Conservation (phyloP, 108 stramenopile genomes). For the Schizochytrium sp. region DNA sequence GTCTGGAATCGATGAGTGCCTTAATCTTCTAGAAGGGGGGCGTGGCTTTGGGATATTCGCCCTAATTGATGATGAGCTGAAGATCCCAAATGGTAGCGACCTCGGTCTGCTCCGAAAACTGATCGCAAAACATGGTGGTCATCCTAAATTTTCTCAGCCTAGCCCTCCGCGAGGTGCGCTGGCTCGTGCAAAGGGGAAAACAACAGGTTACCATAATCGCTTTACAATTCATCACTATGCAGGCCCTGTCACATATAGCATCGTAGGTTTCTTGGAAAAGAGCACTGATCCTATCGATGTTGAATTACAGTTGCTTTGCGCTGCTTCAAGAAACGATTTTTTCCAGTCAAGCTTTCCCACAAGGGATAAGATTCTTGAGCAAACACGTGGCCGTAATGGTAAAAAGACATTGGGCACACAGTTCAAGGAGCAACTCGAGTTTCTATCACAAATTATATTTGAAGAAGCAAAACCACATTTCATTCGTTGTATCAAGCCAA, state of each 20-base stretch:
- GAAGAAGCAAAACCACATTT: slow-evolving; percentile 58
- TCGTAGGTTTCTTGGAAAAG: slow-evolving; percentile 77
- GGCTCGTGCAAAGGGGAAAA: too few species aligned
- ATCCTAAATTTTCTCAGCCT: slow-evolving; percentile 26
- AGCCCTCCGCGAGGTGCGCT: not conserved
- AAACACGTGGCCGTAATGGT: not conserved
- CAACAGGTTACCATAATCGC: slow-evolving; percentile 28
- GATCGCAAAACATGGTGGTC: not conserved
- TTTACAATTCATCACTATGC: slow-evolving; percentile 80
- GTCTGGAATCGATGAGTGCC: slow-evolving; percentile 3
- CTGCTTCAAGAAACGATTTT: not conserved
- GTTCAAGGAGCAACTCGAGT: slow-evolving; percentile 63
- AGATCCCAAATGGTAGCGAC: slow-evolving; percentile 53
- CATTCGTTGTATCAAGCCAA: slow-evolving; percentile 67
- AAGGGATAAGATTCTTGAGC: not conserved
- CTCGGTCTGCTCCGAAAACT: slow-evolving; percentile 11
- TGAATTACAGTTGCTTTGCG: slow-evolving; percentile 66
- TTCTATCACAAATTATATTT: slow-evolving; percentile 41
- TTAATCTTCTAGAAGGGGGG: slow-evolving; percentile 57
- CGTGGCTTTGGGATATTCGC: slow-evolving; percentile 42
- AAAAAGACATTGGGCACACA: slow-evolving; percentile 64
- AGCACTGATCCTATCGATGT: slow-evolving; percentile 74
- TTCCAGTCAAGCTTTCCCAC: slow-evolving; percentile 19
- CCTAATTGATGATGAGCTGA: slow-evolving; percentile 57
- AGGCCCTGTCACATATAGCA: slow-evolving; percentile 74